Conservation (phyloP, 1,139 yeast genomes). For the Lodderomyces theae region DNA sequence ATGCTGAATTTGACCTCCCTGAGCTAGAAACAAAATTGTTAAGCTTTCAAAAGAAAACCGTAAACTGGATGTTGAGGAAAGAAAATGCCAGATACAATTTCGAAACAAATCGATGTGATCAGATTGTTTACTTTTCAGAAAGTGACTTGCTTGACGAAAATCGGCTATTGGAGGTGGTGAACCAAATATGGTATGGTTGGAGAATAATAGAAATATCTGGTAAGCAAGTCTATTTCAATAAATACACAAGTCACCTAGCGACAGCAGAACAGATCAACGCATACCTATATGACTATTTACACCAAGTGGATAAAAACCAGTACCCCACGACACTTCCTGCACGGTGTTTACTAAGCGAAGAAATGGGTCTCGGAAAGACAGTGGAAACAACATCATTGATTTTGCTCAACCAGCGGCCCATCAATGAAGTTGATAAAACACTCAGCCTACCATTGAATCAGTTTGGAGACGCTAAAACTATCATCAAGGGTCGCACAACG, state of each 20-base stretch:
- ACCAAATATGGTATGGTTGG: constrained; percentile 55
- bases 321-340: constrained; percentile 39
- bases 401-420: constrained; percentile 54
- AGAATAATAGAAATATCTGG: constrained; percentile 11
- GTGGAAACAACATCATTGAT: constrained; percentile 73
- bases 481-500: constrained; percentile 64
- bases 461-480: constrained; percentile 37
- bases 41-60: constrained; percentile 60
- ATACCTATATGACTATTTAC: constrained; percentile 21
- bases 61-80: constrained; percentile 59
- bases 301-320: constrained; percentile 12
- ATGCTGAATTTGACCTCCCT: constrained; percentile 34
- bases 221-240: constrained; percentile 44
- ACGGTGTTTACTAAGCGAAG: constrained; percentile 77
- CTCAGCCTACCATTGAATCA: constrained; percentile 33
- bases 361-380: constrained; percentile 97
- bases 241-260: constrained; percentile 47
- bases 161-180: constrained; percentile 19
- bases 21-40: constrained; percentile 50
- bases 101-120: constrained; percentile 22
- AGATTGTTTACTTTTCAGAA: constrained; percentile 18
- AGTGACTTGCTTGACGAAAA: constrained; percentile 2
- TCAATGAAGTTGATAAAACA: constrained; percentile 41
- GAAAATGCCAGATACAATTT: constrained; percentile 52
- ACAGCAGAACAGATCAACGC: constrained; percentile 26